A percentile compares a stretch with the other conserved stretches of the same genome.
These are phyloP conservation scores for Colletotrichum endophyticum DNA, from an alignment of 2,329 filamentous ascomycete genomes.

Conservation along the genomic window DNA sequence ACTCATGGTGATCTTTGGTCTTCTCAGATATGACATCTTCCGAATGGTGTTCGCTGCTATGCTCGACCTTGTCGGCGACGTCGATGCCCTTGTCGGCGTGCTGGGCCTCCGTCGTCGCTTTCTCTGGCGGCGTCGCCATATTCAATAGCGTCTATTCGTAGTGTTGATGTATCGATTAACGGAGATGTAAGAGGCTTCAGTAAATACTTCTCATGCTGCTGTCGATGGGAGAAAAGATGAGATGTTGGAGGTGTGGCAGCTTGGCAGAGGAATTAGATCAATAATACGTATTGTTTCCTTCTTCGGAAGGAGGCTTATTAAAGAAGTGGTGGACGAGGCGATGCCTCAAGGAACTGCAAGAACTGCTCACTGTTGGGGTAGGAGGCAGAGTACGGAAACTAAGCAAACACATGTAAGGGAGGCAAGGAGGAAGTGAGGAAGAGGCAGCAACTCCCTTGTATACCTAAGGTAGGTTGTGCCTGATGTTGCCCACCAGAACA, in stretches of 20 bases:
- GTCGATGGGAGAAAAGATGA: neutral
- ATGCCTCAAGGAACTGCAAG: neutral
- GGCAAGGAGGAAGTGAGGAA: neutral
- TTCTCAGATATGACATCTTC: neutral
- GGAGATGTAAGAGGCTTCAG: neutral
- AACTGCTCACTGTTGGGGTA: neutral
- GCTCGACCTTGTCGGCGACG: neutral
- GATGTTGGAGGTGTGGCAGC: neutral
- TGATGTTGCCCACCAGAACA: neutral
- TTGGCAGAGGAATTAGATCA: neutral
- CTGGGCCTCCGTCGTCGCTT: neutral
- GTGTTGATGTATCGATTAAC: neutral
- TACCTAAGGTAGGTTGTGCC: neutral
- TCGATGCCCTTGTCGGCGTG: slow-evolving; percentile 8
- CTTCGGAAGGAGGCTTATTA: neutral
- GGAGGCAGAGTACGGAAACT: neutral
- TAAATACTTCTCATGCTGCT: neutral
- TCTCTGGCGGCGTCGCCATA: neutral
- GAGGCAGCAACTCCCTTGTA: neutral
- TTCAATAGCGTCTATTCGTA: neutral
- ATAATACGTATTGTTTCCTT: neutral
- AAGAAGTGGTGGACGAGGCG: neutral
- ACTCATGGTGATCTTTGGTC: neutral
- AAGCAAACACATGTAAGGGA: neutral
- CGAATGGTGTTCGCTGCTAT: neutral